Evolutionary conservation across 768 basidiomycete genomes (phyloP), one percentile per base, ranked within the genome.

Genomic region (Lentinula guzmanii): DNA sequence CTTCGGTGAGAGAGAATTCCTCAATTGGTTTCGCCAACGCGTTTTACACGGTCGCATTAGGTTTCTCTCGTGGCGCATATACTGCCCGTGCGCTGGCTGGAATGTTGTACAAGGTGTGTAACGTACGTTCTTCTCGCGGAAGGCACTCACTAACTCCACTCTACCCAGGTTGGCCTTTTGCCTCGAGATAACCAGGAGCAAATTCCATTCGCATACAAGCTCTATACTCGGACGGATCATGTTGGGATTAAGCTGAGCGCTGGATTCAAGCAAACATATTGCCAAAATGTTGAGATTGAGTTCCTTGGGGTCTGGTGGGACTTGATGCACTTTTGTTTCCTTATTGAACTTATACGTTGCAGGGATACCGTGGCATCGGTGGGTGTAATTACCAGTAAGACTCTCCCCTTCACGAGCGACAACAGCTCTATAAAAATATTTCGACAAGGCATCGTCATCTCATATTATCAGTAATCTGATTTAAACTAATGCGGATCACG

Each of bases 341-440:
- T 39, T 16, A 33, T 42, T 34, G 45, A 4, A 7, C 58, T 41
- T 39, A 61, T 34, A 24, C 58, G 53, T 45, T 54, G 21, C 50
- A 84, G 90, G 91, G 91, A 93, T 62, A 93, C 91, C 0, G 90
- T 93, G 3, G 77, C 86, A 7, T 88, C 88, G 58, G 90, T 90
- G 21, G 91, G 91, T 0, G 65, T 88, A 1, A 61, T 93, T n/a
- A 73, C 77, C 73, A 75, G 79, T 2, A 77, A 81, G 8, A 79
- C 76, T 1, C 74, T 93, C 31, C 91, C 91, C 0, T 93, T 91
- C 65, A 85, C 86, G 0, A 76, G 77, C 50, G 77, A 80, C 16
- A 89, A 91, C 67, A 76, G 72, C 21, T 77, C 79, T 10, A 86
- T 93, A 69, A 85, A 79, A 74, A 81, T 79, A 3, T 91, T 93